A percentile compares a stretch with the other conserved stretches of the same genome.
phyloP scores from a whole-genome alignment of 768 basidiomycete genomes.

The Kwoniella sp. region DNA sequence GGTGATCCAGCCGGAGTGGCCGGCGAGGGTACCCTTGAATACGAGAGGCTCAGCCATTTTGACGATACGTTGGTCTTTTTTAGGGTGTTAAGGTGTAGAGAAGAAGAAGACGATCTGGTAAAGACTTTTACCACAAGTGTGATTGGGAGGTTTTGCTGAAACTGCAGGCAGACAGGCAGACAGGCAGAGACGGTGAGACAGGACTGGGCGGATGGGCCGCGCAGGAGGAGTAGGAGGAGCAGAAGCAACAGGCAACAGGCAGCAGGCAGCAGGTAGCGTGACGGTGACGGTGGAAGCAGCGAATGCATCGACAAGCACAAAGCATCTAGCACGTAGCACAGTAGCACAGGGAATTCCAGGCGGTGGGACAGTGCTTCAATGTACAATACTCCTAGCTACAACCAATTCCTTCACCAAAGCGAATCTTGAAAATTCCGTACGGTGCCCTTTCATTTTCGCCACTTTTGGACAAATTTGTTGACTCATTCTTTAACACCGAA shows the following conservation, averaged over 20 bases:
- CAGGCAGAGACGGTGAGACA: background rate
- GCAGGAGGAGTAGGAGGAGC: background rate
- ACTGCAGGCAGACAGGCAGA: background rate
- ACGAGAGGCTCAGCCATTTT: conserved; percentile 81
- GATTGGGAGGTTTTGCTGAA: background rate
- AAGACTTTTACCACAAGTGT: background rate
- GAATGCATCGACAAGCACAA: background rate
- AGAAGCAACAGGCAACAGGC: conserved; percentile 1
- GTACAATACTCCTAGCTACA: no score
- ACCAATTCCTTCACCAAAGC: no score
- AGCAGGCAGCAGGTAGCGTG: background rate
- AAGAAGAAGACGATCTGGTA: background rate
- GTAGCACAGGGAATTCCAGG: background rate
- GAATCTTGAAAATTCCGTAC: no score
- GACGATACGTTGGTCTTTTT: conserved; percentile 17
- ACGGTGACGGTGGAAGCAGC: no score
- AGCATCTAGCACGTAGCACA: background rate
- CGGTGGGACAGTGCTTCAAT: no score
- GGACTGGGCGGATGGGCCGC: no score
- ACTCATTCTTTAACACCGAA: conserved; percentile 10
- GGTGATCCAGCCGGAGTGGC: conserved; percentile 97
- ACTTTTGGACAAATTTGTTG: conserved; percentile 16
- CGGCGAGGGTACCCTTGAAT: conserved; percentile 86
- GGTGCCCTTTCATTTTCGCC: conserved; percentile 23
- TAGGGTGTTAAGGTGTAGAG: conserved; percentile 3